These are phyloP conservation scores for Penicillium coffeae DNA, from an alignment of 495 filamentous ascomycete species.

Conservation along the genomic window DNA sequence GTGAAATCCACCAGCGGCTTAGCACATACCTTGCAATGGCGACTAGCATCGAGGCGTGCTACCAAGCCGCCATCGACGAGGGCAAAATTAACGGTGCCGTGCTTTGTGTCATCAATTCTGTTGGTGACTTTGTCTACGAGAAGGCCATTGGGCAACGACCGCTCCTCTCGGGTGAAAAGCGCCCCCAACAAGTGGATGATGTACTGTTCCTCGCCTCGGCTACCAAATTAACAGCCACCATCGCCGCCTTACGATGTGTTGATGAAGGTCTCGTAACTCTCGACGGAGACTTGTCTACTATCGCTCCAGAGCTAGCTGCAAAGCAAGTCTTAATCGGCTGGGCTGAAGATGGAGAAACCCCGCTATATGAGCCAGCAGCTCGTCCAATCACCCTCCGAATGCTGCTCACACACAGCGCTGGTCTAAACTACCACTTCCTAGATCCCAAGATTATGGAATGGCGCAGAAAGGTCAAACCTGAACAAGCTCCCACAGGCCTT, in stretches of 20 bases:
- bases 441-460: constrained; percentile 31
- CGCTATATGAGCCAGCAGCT: constrained; percentile 18
- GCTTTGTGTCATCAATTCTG: constrained; percentile 18
- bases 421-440: constrained; percentile 42
- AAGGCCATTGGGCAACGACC: constrained; percentile 28
- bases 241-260: constrained; percentile 44
- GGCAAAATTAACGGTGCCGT: constrained; percentile 23
- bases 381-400: constrained; percentile 39
- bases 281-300: constrained; percentile 31
- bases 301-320: constrained; percentile 38
- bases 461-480: constrained; percentile 23
- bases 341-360: constrained; percentile 22
- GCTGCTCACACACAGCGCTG: constrained; percentile 49
- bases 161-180: constrained; percentile 35
- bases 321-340: constrained; percentile 40
- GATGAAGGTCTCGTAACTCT: constrained; percentile 42
- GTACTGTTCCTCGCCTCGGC: constrained; percentile 29
- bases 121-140: constrained; percentile 26
- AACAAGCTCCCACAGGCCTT: too few species aligned
- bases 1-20: too few species aligned
- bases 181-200: constrained; percentile 29
- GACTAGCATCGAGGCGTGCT: too few species aligned
- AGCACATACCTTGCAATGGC: too few species aligned
- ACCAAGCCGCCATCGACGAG: constrained; percentile 24
- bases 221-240: constrained; percentile 22